Percentiles rank a stretch among this genome's conserved stretches.
Evolutionary conservation across 768 basidiomycete genomes (phyloP).

Genomic region (Lactarius quietus): DNA sequence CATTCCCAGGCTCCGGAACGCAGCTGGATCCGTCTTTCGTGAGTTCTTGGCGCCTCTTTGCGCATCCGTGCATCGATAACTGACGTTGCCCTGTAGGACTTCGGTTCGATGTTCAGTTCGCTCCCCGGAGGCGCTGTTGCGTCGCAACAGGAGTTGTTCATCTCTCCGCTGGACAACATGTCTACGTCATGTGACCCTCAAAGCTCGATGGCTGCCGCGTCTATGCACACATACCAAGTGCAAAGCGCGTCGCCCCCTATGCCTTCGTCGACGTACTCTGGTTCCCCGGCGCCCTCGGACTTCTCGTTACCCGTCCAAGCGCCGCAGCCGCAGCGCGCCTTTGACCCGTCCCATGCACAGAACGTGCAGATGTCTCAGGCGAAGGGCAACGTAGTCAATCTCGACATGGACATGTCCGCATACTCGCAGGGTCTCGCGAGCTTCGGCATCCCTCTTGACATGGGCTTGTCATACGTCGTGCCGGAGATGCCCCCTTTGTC

Average conservation of each 20-base stretch:
- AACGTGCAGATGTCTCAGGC: not conserved
- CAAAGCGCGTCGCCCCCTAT: conserved; percentile 12
- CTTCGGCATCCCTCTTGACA: conserved; percentile 23
- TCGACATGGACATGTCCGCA: conserved; percentile 20
- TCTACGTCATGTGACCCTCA: not conserved
- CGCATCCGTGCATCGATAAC: not conserved
- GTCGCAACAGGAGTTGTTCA: conserved; percentile 18
- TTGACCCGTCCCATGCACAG: conserved; percentile 5
- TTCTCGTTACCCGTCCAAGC: conserved; percentile 24
- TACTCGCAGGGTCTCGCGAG: conserved; percentile 22
- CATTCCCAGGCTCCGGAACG: conserved; percentile 13
- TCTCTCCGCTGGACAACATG: conserved; percentile 24
- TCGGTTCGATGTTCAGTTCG: conserved; percentile 22
- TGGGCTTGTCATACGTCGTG: conserved; percentile 21
- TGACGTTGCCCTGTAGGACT: conserved; percentile 12
- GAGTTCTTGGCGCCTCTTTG: not conserved
- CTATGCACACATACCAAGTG: not conserved
- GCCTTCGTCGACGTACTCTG: conserved; percentile 25
- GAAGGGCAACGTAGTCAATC: not conserved
- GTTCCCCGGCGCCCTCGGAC: conserved; percentile 25
- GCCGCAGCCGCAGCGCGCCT: conserved; percentile 21
- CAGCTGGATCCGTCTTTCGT: conserved; percentile 24
- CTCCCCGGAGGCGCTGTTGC: conserved; percentile 9
- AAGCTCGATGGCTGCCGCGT: not conserved
- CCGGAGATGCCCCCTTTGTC: conserved; percentile 21